phyloP scores from a whole-genome alignment of 208 protist species.

The Crithidia acanthocephali region DNA sequence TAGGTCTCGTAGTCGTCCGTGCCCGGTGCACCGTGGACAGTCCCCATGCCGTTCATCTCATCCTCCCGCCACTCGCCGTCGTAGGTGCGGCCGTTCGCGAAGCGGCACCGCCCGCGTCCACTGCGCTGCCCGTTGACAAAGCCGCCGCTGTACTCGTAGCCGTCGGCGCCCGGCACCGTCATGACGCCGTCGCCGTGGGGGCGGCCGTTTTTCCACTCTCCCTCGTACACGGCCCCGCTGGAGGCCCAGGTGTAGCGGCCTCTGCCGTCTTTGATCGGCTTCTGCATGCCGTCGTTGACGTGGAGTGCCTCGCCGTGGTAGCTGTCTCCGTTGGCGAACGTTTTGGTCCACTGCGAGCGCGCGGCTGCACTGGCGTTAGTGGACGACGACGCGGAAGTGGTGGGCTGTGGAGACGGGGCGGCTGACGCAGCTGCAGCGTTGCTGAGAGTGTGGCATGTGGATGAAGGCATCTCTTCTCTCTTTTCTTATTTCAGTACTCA shows the following conservation, averaged over 20 bases:
- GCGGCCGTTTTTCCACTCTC: conserved; percentile 52
- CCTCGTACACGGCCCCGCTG: conserved; percentile 61
- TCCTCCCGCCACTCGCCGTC: conserved; percentile 83
- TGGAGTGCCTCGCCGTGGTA: conserved; percentile 69
- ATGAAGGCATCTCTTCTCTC: conserved; percentile 5
- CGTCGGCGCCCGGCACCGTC: conserved; percentile 46
- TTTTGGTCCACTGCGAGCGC: conserved; percentile 63
- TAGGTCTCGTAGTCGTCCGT: conserved; percentile 75
- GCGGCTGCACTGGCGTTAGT: background rate
- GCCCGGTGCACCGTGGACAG: conserved; percentile 46
- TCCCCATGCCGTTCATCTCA: conserved; percentile 81
- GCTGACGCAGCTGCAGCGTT: background rate
- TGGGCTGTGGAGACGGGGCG: background rate
- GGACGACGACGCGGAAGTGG: background rate
- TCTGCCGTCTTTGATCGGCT: conserved; percentile 58
- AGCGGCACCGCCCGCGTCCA: conserved; percentile 74
- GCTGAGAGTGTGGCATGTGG: background rate
- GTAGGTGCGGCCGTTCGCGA: conserved; percentile 77
- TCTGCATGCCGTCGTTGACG: conserved; percentile 60
- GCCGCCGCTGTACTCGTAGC: conserved; percentile 71
- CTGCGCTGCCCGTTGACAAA: conserved; percentile 66
- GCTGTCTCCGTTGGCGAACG: conserved; percentile 70
- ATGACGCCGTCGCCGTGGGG: conserved; percentile 72
- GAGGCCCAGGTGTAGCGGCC: conserved; percentile 70
- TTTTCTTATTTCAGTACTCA: too few species aligned